Conservation (phyloP, 352 stramenopile genomes). For the Globisporangium irregulare region DNA sequence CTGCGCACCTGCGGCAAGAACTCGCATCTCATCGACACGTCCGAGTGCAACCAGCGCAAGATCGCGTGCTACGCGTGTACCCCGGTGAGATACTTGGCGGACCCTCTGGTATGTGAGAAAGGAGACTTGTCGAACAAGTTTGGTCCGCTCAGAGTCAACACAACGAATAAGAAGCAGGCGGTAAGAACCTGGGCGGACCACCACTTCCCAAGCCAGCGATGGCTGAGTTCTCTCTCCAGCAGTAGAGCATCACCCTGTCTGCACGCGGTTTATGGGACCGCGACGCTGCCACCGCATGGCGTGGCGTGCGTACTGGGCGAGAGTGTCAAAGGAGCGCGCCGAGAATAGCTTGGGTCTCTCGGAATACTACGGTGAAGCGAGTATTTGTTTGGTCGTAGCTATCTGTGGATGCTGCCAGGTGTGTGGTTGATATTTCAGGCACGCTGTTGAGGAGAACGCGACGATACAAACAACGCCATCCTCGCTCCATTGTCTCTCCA, state of each 20-base stretch:
- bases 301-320: slow-evolving; percentile 4
- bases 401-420: too few relatives aligned
- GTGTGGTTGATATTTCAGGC: too few relatives aligned
- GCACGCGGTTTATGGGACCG: slow-evolving; percentile 34
- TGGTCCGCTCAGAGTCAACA: slow-evolving; percentile 31
- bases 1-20: slow-evolving; percentile 46
- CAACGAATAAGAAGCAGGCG: slow-evolving; percentile 11
- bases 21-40: slow-evolving; percentile 42
- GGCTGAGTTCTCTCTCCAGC: slow-evolving; percentile 27
- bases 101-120: slow-evolving; percentile 50
- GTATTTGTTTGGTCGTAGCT: too few relatives aligned
- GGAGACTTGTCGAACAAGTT: slow-evolving; percentile 56
- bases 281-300: slow-evolving; percentile 22
- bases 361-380: too few relatives aligned
- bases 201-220: slow-evolving; percentile 28
- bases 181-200: slow-evolving; percentile 18
- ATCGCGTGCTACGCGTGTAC: slow-evolving; percentile 43
- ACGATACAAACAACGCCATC: too few relatives aligned
- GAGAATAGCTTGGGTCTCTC: background rate
- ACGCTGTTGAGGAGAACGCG: background rate
- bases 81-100: slow-evolving; percentile 25
- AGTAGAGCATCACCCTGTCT: slow-evolving; percentile 48
- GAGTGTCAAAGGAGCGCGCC: background rate
- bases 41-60: slow-evolving; percentile 30
- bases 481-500: too few relatives aligned